Evolutionary conservation across 73 alveolate species (phyloP).

Genomic region (Stentor coeruleus): DNA sequence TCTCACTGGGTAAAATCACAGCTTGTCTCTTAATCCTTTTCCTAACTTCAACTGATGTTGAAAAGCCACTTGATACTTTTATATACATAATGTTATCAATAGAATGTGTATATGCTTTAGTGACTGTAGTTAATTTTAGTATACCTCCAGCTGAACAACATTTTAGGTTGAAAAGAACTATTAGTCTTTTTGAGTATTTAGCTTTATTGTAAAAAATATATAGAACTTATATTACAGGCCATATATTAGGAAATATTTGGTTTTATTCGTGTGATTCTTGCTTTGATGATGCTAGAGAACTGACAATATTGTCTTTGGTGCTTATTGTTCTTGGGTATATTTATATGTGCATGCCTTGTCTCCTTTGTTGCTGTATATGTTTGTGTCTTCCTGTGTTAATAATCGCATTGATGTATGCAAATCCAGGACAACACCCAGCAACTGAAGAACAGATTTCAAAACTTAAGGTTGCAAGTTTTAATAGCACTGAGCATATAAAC

Average conservation of each 20-base stretch:
- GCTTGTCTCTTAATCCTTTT: neutral
- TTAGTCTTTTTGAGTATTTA: neutral
- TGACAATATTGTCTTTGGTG: neutral
- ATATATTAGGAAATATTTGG: neutral
- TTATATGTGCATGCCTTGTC: neutral
- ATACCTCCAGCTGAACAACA: neutral
- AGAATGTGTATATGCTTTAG: neutral
- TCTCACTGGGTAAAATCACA: neutral
- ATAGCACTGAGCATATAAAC: neutral
- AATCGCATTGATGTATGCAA: too few relatives aligned
- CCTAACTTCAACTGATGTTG: neutral
- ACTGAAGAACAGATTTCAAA: neutral
- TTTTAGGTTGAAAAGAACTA: neutral
- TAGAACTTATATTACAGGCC: neutral
- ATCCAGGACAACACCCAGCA: constrained; percentile 1
- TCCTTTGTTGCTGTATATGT: neutral
- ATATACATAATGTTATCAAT: neutral
- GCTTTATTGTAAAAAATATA: neutral
- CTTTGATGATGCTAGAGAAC: neutral
- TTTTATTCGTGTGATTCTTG: neutral
- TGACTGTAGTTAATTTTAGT: neutral
- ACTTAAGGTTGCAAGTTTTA: neutral
- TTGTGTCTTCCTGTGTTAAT: neutral
- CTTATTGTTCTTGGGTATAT: neutral
- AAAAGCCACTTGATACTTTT: neutral